Conservation (phyloP, 2,329 filamentous ascomycete genomes). For the Onygenales sp. region DNA sequence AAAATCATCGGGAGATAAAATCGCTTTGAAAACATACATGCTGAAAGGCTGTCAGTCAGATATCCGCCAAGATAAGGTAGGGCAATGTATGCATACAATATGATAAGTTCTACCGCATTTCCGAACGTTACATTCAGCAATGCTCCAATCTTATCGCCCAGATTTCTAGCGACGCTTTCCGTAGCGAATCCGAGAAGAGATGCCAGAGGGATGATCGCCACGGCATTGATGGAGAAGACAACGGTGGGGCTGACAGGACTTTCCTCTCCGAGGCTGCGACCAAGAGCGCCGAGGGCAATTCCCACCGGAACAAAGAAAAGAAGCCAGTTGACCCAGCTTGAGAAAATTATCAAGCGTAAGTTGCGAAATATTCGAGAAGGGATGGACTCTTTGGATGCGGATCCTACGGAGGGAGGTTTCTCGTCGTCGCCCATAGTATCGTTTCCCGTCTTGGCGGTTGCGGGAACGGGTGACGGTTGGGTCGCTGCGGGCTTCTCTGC, state of each 20-base stretch:
- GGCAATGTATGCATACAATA: constrained; percentile 45
- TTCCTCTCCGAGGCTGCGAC: constrained; percentile 12
- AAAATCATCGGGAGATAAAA: neutral
- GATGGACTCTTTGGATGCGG: constrained; percentile 25
- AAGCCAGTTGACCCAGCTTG: constrained; percentile 40
- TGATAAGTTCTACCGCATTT: constrained; percentile 71
- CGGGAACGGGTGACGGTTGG: constrained; percentile 15
- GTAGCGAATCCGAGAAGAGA: constrained; percentile 64
- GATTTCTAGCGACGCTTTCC: constrained; percentile 61
- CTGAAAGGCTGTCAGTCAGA: constrained; percentile 22
- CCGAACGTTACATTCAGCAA: constrained; percentile 70
- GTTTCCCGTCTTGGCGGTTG: constrained; percentile 33
- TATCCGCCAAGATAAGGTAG: neutral
- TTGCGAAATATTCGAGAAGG: constrained; percentile 43
- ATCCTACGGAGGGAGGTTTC: constrained; percentile 44
- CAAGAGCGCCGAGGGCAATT: constrained; percentile 27
- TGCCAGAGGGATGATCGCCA: constrained; percentile 66
- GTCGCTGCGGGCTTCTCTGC: neutral
- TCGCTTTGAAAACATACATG: constrained; percentile 40
- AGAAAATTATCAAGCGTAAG: constrained; percentile 52
- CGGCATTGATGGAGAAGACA: constrained; percentile 63
- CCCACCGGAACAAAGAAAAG: constrained; percentile 34
- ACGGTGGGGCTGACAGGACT: constrained; percentile 45
- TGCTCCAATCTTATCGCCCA: constrained; percentile 65
- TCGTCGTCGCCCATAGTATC: constrained; percentile 36